phyloP scores from a whole-genome alignment of 768 basidiomycete species.

The Leccinum longicurvipes region DNA sequence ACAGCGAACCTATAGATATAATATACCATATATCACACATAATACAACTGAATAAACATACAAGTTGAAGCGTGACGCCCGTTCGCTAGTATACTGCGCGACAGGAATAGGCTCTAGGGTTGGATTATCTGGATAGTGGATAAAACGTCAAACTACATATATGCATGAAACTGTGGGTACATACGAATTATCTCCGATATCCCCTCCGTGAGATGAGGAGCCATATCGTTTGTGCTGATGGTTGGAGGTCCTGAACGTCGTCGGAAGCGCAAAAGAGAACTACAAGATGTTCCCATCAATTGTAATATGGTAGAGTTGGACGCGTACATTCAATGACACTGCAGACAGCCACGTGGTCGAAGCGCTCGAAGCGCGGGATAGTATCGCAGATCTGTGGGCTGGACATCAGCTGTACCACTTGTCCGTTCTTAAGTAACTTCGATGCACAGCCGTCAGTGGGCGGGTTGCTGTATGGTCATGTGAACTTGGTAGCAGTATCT shows the following conservation, averaged over 20 bases:
- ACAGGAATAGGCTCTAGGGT: neutral
- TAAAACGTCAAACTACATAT: neutral
- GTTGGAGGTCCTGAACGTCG: neutral
- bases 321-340: neutral
- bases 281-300: neutral
- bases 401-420: neutral
- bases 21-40: neutral
- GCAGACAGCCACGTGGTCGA: neutral
- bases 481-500: too few species aligned
- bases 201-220: too few species aligned
- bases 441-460: neutral
- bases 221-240: too few species aligned
- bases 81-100: neutral
- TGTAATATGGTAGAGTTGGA: neutral
- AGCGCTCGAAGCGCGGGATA: neutral
- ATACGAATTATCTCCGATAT: neutral
- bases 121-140: neutral
- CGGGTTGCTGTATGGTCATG: neutral
- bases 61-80: neutral
- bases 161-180: neutral
- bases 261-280: neutral
- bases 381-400: neutral
- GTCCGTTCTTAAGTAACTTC: neutral
- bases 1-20: conserved; percentile 29
- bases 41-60: neutral